Evolutionary conservation across 2,329 filamentous ascomycete genomes (phyloP).

Genomic region (Colletotrichum spaethianum): DNA sequence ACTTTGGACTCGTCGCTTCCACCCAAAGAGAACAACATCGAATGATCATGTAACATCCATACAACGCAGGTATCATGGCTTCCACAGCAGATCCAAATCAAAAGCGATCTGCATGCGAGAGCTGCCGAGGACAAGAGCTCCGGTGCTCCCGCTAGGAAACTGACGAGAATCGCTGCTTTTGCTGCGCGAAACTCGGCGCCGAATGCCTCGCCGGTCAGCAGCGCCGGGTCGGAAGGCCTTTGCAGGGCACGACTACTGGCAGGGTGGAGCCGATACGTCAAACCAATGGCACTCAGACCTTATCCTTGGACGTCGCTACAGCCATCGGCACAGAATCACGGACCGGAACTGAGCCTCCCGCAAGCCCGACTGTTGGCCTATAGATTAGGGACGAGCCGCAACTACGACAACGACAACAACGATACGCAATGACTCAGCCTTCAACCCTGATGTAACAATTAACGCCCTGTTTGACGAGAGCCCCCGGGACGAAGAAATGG

Average conservation of each 20-base stretch:
- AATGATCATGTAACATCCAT: too few species aligned
- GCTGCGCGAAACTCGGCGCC: slow-evolving; percentile 48
- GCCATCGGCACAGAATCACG: too few species aligned
- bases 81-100: slow-evolving; percentile 48
- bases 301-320: background rate
- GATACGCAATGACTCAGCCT: too few species aligned
- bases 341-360: background rate
- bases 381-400: background rate
- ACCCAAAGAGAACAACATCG: too few species aligned
- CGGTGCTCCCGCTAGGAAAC: slow-evolving; percentile 48
- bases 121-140: slow-evolving; percentile 52
- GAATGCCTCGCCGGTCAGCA: slow-evolving; percentile 49
- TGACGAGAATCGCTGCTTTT: slow-evolving; percentile 44
- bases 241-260: slow-evolving; percentile 14
- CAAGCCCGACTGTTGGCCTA: background rate
- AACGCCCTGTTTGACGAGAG: background rate
- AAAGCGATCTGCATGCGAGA: slow-evolving; percentile 51
- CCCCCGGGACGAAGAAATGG: background rate
- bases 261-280: background rate
- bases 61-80: background rate
- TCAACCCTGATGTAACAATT: background rate
- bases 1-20: background rate
- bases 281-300: background rate
- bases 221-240: slow-evolving; percentile 50
- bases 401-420: background rate